Evolutionary conservation across 805 yeast species (phyloP).

Genomic region (Suhomyces pyralidae): DNA sequence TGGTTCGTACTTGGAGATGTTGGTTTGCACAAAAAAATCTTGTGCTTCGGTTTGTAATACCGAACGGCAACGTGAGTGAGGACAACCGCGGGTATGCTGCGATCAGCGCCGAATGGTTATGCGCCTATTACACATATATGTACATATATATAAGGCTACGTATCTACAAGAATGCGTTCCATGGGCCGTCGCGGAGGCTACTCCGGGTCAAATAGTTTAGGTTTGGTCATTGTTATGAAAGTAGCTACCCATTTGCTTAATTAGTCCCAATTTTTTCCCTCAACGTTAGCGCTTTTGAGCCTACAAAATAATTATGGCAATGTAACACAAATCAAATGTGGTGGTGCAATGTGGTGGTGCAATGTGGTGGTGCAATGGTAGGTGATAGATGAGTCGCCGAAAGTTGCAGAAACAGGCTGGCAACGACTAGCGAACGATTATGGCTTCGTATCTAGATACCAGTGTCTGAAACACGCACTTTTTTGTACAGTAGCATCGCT

Average conservation of each 20-base stretch:
- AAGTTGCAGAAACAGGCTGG: not conserved
- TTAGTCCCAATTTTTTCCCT: not conserved
- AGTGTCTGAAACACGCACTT: not conserved
- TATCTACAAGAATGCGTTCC: not conserved
- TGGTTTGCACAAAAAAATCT: not conserved
- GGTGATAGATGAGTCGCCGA: not conserved
- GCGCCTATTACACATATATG: not conserved
- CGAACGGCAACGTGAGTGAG: not conserved
- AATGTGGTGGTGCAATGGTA: not conserved
- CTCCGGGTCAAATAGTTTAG: not conserved
- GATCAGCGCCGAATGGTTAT: not conserved
- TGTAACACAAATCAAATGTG: not conserved
- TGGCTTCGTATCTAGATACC: not conserved
- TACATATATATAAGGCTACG: not conserved
- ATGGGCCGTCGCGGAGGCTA: not conserved
- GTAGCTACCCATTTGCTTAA: not conserved
- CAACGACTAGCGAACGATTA: not conserved
- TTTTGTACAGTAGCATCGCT: too few species aligned
- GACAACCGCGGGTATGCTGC: not conserved
- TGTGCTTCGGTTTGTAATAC: not conserved
- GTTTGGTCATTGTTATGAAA: not conserved
- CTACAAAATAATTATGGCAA: not conserved
- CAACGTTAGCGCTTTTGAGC: not conserved
- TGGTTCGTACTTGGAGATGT: not conserved
- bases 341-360: not conserved